Conservation (phyloP, 306 rosid species). For the Pterocarpus macrocarpus region DNA sequence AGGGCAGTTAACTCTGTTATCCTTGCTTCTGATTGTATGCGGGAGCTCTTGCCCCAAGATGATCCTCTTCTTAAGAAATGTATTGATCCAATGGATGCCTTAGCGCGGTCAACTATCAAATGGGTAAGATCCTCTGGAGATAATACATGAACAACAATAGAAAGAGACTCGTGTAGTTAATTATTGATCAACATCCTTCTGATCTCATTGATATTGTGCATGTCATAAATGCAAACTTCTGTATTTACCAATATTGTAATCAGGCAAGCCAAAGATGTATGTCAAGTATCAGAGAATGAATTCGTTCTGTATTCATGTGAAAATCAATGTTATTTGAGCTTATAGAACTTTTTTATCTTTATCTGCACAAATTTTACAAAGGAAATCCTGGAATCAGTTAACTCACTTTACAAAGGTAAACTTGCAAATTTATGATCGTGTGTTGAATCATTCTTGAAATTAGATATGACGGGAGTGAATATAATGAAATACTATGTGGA, state of each 20-base stretch:
- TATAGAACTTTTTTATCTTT: background rate
- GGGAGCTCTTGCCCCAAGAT: constrained; percentile 66
- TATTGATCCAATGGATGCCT: constrained; percentile 55
- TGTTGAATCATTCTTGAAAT: background rate
- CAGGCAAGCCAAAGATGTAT: constrained; percentile 36
- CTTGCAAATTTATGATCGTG: background rate
- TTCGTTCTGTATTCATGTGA: constrained; percentile 39
- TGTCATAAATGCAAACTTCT: constrained; percentile 33
- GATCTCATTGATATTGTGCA: constrained; percentile 37
- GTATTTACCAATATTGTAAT: constrained; percentile 22
- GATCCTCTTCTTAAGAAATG: constrained; percentile 64
- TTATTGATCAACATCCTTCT: constrained; percentile 35
- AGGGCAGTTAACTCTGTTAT: constrained; percentile 72
- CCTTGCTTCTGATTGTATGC: constrained; percentile 76
- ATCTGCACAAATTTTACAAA: constrained; percentile 10
- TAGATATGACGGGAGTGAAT: background rate
- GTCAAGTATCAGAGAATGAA: constrained; percentile 24
- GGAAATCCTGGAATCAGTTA: background rate
- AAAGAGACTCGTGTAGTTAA: constrained; percentile 6
- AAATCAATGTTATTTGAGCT: constrained; percentile 19
- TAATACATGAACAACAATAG: constrained; percentile 39
- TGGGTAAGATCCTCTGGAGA: constrained; percentile 50
- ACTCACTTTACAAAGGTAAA: background rate
- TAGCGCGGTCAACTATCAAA: constrained; percentile 58
- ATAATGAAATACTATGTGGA: background rate